These are phyloP conservation scores for Phytopythium vexans DNA, from an alignment of 352 stramenopile species.

Conservation along the genomic window DNA sequence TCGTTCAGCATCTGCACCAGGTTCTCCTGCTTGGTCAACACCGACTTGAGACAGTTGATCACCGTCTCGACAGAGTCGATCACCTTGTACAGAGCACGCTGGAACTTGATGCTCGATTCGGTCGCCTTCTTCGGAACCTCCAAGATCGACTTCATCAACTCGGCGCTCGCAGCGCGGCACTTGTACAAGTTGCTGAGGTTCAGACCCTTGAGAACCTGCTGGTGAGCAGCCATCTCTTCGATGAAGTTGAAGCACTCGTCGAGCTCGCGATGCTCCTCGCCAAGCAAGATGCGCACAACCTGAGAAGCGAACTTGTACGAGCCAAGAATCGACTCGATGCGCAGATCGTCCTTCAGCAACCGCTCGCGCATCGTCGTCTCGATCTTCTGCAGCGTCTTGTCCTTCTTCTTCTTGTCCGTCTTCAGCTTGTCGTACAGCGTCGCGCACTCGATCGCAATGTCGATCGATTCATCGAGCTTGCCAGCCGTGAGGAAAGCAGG, in stretches of 20 bases:
- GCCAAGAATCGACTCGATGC: conserved; percentile 74
- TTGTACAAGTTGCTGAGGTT: conserved; percentile 80
- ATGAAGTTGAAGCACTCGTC: conserved; percentile 88
- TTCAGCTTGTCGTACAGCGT: conserved; percentile 80
- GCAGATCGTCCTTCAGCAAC: conserved; percentile 82
- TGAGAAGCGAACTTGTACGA: conserved; percentile 89
- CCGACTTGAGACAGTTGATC: conserved; percentile 82
- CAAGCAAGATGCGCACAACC: conserved; percentile 69
- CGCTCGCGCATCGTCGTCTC: conserved; percentile 83
- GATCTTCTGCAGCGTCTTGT: conserved; percentile 85
- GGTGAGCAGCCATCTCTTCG: conserved; percentile 73
- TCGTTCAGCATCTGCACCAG: conserved; percentile 84
- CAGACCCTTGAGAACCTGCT: conserved; percentile 73
- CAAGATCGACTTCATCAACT: conserved; percentile 84
- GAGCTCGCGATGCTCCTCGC: conserved; percentile 80
- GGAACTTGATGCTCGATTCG: conserved; percentile 86
- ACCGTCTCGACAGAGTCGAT: conserved; percentile 84
- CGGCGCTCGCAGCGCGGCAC: conserved; percentile 56
- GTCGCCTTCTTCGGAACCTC: conserved; percentile 75
- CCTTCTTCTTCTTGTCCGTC: conserved; percentile 88
- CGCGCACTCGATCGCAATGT: conserved; percentile 80
- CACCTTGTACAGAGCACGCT: conserved; percentile 76
- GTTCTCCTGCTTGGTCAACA: conserved; percentile 82
- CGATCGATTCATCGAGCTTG: conserved; percentile 82
- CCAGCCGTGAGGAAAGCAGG: conserved; percentile 83